Base-by-base conservation (phyloP, 805 yeast genomes). In the Candida broadrunensis region DNA sequence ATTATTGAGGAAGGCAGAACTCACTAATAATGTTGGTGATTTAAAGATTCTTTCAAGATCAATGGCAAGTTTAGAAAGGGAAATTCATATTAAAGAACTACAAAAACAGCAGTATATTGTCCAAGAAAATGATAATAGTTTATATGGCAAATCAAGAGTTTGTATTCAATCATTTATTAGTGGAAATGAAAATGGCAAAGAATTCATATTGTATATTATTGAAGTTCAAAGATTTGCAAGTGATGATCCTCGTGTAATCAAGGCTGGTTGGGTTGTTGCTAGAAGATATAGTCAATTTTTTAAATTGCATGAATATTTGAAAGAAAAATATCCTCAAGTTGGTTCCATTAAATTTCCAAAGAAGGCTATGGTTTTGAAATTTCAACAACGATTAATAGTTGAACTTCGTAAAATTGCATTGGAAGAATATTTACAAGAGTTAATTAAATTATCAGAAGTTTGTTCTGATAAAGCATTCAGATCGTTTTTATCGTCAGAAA, bases 201-300 rank as follows among this genome's bases (percentile, higher is more conserved):
- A 79, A 33, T 84, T 77, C 45, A 78, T 80, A 4, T 66, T 85
- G 37, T 90, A 90, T 60, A 74, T 88, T 21, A 83, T 91, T 23
- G 88, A 83, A 51, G 87, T 91, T 3, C 82, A 80, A 39, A 83
- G 81, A 35, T 57, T 53, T 35, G 56, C 65, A 53, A 59, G 56
- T 33, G 62, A 62, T 5, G 55, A 60, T 23, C 77, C 76, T 2
- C 72, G 67, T 2, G 56, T 65, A 6, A 71, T 73, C 4, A 67
- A 77, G 2, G 88, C 90, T 0, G 85, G 88, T 0, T 91, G 97
- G 97, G 80, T 87, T 39, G 85, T 89, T n/a, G 91, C 96, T 0
- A 67, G 97, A 49, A 69, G 98, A 42, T 90, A 81, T 55, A 86
- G 86, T 50, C 97, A 91, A 55, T 90, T 90, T 58, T 81, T 73